phyloP scores from a whole-genome alignment of 176 grass and related monocot genomes.

The Rhipidocladum racemiflorum region DNA sequence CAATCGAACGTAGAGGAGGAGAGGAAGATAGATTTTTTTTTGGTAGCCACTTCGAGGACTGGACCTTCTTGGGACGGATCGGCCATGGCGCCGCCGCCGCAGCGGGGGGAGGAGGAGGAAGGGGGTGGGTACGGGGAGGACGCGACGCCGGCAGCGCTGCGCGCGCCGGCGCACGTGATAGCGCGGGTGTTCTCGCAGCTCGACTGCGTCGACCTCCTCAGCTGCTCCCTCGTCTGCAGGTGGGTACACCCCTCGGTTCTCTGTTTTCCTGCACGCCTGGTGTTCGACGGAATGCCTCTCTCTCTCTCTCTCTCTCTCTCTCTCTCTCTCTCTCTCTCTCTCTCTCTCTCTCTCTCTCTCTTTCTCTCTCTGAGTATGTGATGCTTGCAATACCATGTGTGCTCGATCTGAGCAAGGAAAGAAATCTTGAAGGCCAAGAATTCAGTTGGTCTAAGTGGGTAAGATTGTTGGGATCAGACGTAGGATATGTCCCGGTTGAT shows the following conservation, averaged over 20 bases:
- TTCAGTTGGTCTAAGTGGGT: too few species aligned
- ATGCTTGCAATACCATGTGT: background rate
- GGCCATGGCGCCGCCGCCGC: conserved; percentile 35
- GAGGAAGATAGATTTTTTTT: background rate
- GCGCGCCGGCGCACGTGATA: conserved; percentile 62
- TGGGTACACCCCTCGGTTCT: background rate
- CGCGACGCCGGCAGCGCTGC: conserved; percentile 38
- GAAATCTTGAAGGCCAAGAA: too few species aligned
- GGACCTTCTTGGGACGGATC: background rate
- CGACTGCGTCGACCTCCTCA: conserved; percentile 85
- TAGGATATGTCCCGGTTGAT: background rate
- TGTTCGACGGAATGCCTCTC: conserved; percentile 38
- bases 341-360: too few species aligned
- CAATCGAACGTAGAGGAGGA: background rate
- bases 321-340: too few species aligned
- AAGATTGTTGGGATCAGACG: background rate
- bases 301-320: too few species aligned
- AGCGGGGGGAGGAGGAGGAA: background rate
- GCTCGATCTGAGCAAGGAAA: too few species aligned
- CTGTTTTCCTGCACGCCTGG: background rate
- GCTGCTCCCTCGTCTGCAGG: conserved; percentile 80
- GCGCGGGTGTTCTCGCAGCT: conserved; percentile 82
- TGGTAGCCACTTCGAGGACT: background rate
- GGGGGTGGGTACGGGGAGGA: background rate
- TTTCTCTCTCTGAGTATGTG: background rate